Evolutionary conservation across 2,329 filamentous ascomycete genomes (phyloP).

Genomic region (Paradendryphiella salina): DNA sequence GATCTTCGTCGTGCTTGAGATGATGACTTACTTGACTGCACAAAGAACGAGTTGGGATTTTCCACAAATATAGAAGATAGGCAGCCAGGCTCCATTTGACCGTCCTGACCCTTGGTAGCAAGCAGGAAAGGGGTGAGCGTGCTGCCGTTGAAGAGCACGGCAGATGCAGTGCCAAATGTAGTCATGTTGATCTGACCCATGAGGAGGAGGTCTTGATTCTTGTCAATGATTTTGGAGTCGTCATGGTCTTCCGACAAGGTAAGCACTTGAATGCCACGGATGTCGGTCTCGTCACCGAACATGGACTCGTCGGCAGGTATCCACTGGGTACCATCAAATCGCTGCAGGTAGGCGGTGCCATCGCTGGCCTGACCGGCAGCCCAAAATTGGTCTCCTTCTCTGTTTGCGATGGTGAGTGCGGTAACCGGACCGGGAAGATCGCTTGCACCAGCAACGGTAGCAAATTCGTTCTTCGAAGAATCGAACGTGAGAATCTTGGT

Average conservation of each 20-base stretch:
- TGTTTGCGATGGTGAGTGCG: slow-evolving; percentile 73
- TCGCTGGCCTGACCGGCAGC: slow-evolving; percentile 71
- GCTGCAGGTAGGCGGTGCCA: slow-evolving; percentile 75
- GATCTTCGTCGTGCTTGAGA: background rate
- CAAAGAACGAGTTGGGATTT: slow-evolving; percentile 73
- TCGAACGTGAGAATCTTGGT: slow-evolving; percentile 75
- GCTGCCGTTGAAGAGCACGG: slow-evolving; percentile 85
- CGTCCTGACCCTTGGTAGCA: slow-evolving; percentile 62
- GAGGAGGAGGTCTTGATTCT: slow-evolving; percentile 74
- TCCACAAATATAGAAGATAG: slow-evolving; percentile 83
- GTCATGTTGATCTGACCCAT: slow-evolving; percentile 81
- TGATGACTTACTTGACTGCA: slow-evolving; percentile 59
- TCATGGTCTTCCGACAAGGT: slow-evolving; percentile 70
- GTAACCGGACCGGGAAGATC: slow-evolving; percentile 79
- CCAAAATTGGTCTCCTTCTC: slow-evolving; percentile 76
- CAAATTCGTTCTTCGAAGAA: slow-evolving; percentile 67
- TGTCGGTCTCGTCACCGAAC: slow-evolving; percentile 67
- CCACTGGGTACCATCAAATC: slow-evolving; percentile 77
- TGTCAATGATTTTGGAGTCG: slow-evolving; percentile 64
- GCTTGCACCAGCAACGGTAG: slow-evolving; percentile 62
- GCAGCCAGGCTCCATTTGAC: slow-evolving; percentile 66
- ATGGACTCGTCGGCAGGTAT: slow-evolving; percentile 58
- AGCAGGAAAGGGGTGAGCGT: slow-evolving; percentile 77
- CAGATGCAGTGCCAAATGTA: slow-evolving; percentile 77
- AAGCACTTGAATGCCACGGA: slow-evolving; percentile 83